These are phyloP conservation scores for Cordyceps pruinosa DNA, from an alignment of 2,329 filamentous ascomycete species.

Conservation along the genomic window DNA sequence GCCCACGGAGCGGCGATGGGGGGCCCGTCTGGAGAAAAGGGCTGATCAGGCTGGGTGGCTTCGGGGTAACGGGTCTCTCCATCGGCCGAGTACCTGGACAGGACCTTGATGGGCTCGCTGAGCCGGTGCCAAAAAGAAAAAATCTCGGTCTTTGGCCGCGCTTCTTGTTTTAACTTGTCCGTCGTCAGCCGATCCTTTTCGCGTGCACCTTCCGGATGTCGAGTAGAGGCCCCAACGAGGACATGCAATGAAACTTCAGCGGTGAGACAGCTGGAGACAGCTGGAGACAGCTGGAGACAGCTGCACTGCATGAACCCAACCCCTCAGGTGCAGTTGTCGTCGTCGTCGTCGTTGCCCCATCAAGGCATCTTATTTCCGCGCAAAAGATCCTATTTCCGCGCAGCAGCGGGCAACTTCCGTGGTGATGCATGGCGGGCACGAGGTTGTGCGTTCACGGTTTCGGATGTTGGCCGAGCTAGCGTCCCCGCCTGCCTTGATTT, in stretches of 20 bases:
- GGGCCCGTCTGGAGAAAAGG: not conserved
- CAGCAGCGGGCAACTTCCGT: conserved; percentile 9
- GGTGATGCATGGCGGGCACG: not conserved
- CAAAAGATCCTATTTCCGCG: not conserved
- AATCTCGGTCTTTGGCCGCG: too few species aligned
- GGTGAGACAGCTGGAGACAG: too few species aligned
- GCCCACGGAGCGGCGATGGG: not conserved
- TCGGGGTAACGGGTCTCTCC: not conserved
- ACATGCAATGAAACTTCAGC: not conserved
- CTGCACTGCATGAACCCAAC: not conserved
- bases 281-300: too few species aligned
- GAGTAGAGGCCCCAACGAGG: not conserved
- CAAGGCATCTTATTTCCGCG: not conserved
- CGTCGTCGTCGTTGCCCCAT: not conserved
- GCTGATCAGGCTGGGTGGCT: not conserved
- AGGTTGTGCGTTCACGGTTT: not conserved
- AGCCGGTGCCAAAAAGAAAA: too few species aligned
- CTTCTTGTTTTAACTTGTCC: too few species aligned
- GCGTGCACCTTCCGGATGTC: not conserved
- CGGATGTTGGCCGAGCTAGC: conserved; percentile 13
- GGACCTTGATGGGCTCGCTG: too few species aligned
- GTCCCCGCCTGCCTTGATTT: not conserved
- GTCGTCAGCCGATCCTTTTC: too few species aligned
- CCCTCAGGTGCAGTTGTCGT: not conserved
- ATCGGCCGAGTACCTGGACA: conserved; percentile 2